phyloP scores from a whole-genome alignment of 2,329 filamentous ascomycete genomes.

The Beauveria varroae region DNA sequence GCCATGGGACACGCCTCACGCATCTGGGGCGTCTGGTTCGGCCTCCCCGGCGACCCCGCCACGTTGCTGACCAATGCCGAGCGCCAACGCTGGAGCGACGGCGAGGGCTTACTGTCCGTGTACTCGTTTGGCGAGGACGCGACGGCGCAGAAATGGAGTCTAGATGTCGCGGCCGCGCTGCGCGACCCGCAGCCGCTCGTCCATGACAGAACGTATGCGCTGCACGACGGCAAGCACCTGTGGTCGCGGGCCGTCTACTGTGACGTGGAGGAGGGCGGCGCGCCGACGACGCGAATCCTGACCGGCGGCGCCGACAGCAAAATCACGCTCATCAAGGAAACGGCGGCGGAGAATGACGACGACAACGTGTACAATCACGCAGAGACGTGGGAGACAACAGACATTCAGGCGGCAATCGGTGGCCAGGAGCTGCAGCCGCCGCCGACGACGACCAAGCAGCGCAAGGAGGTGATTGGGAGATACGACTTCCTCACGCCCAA shows the following conservation, averaged over 20 bases:
- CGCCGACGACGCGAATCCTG: constrained; percentile 39
- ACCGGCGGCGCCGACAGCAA: constrained; percentile 84
- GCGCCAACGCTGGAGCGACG: not conserved
- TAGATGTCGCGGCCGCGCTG: constrained; percentile 23
- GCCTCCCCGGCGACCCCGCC: constrained; percentile 20
- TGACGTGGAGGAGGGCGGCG: constrained; percentile 18
- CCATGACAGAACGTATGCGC: constrained; percentile 48
- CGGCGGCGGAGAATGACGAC: not conserved
- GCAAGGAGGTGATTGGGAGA: constrained; percentile 43
- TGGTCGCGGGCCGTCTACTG: constrained; percentile 59
- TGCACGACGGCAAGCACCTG: constrained; percentile 82
- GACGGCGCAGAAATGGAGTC: constrained; percentile 64
- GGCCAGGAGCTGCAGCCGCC: constrained; percentile 1
- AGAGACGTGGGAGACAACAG: constrained; percentile 24
- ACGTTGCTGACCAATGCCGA: not conserved
- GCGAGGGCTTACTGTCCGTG: constrained; percentile 36
- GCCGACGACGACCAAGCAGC: constrained; percentile 7
- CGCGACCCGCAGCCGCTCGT: constrained; percentile 26
- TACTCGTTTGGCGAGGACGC: constrained; percentile 83
- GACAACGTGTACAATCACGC: constrained; percentile 9
- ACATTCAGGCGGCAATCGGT: constrained; percentile 20
- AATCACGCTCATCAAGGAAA: constrained; percentile 41
- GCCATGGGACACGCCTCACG: constrained; percentile 82
- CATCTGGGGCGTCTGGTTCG: constrained; percentile 80
- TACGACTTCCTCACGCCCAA: constrained; percentile 55